Percentiles rank a stretch among this genome's conserved stretches.
Evolutionary conservation across 805 yeast species (phyloP).

Genomic region (Yueomyces sinensis): DNA sequence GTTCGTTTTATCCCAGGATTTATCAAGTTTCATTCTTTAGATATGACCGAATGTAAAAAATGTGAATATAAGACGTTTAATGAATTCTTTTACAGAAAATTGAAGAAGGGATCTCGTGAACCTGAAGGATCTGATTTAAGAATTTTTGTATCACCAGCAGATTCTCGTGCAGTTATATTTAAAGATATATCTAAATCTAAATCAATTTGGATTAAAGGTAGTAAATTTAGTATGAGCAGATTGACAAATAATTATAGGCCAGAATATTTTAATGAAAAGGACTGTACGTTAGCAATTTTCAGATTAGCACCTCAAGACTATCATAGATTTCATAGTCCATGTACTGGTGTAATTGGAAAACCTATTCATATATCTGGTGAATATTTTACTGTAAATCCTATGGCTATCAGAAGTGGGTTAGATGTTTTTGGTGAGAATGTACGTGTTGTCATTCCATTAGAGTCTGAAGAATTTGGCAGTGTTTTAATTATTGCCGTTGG

Average conservation of each 20-base stretch:
- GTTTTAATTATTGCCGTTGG: slow-evolving; percentile 77
- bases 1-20: slow-evolving; percentile 58
- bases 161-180: slow-evolving; percentile 71
- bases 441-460: slow-evolving; percentile 63
- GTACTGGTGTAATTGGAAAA: slow-evolving; percentile 56
- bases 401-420: slow-evolving; percentile 80
- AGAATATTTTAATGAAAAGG: slow-evolving; percentile 27
- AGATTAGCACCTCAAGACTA: slow-evolving; percentile 95
- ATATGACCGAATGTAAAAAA: slow-evolving; percentile 56
- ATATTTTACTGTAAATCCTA: slow-evolving; percentile 92
- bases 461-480: slow-evolving; percentile 63
- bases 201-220: slow-evolving; percentile 81
- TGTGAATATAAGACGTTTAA: slow-evolving; percentile 57
- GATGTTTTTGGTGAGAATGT: slow-evolving; percentile 93
- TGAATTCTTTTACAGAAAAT: slow-evolving; percentile 74
- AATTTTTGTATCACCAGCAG: slow-evolving; percentile 70
- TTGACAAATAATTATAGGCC: slow-evolving; percentile 30
- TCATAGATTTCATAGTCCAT: slow-evolving; percentile 86
- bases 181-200: slow-evolving; percentile 46
- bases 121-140: slow-evolving; percentile 42
- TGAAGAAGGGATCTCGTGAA: slow-evolving; percentile 59
- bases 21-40: slow-evolving; percentile 70
- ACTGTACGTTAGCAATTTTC: slow-evolving; percentile 63
- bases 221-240: slow-evolving; percentile 53
- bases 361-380: slow-evolving; percentile 71